Conservation (phyloP, 1,139 yeast species). For the Nakaseomyces bracarensis region DNA sequence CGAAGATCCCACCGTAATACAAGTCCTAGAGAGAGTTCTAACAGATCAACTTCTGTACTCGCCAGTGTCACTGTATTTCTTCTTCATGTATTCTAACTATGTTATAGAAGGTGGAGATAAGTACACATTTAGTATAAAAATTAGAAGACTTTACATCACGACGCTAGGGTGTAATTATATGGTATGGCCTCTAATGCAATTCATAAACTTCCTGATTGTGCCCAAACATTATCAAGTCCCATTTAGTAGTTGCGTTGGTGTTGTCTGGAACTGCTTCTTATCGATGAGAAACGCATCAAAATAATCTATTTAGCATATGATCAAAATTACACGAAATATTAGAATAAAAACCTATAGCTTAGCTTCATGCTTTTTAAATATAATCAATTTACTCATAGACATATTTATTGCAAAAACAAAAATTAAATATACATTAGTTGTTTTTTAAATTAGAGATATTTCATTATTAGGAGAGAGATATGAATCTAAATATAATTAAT, state of each 20-base stretch:
- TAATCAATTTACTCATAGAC: neutral
- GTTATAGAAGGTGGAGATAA: constrained; percentile 69
- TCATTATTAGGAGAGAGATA: too few relatives aligned
- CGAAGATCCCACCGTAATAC: constrained; percentile 73
- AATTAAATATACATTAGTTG: neutral
- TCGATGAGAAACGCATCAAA: constrained; percentile 54
- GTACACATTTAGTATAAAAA: constrained; percentile 54
- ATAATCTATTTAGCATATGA: neutral
- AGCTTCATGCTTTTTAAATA: neutral
- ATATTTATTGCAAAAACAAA: neutral
- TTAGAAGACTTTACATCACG: constrained; percentile 57
- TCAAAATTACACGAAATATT: neutral
- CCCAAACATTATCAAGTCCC: constrained; percentile 84
- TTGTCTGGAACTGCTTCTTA: constrained; percentile 85
- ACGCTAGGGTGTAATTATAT: constrained; percentile 73
- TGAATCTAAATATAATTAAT: neutral
- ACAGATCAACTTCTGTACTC: constrained; percentile 88
- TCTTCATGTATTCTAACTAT: constrained; percentile 77
- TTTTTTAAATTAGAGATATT: neutral
- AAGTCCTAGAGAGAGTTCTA: constrained; percentile 75
- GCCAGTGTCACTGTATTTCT: constrained; percentile 72
- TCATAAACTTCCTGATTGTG: constrained; percentile 72
- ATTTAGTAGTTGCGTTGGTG: constrained; percentile 82
- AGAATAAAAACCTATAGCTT: neutral
- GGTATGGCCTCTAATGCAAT: constrained; percentile 95